Evolutionary conservation across 1,139 yeast species (phyloP).

Genomic region (Ogataea hybrid): DNA sequence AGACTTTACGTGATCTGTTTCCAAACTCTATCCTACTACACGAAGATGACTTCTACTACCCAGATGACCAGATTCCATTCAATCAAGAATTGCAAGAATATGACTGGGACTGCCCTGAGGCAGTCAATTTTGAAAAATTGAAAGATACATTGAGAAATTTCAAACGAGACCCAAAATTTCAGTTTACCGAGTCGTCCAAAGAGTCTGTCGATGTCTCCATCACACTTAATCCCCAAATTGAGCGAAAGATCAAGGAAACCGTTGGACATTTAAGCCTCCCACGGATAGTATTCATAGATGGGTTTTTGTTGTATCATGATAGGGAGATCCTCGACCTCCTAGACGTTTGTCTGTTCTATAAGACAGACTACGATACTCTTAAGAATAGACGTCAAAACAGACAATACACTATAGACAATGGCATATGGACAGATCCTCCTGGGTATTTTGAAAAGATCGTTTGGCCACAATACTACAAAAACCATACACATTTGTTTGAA

Average conservation of each 20-base stretch:
- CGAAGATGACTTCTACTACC: constrained; percentile 79
- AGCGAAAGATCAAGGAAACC: background rate
- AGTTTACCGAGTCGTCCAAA: constrained; percentile 13
- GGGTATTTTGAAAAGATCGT: constrained; percentile 81
- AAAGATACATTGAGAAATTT: constrained; percentile 46
- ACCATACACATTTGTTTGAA: constrained; percentile 62
- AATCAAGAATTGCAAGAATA: constrained; percentile 50
- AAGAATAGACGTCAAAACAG: constrained; percentile 69
- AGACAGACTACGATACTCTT: constrained; percentile 61
- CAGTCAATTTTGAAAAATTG: constrained; percentile 65
- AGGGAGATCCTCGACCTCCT: constrained; percentile 39
- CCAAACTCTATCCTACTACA: constrained; percentile 60
- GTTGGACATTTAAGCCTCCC: background rate
- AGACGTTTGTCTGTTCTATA: constrained; percentile 64
- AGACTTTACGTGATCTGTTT: constrained; percentile 41
- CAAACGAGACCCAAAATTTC: constrained; percentile 33
- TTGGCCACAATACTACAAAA: constrained; percentile 74
- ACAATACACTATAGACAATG: constrained; percentile 73
- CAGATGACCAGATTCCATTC: constrained; percentile 71
- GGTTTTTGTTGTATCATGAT: constrained; percentile 79
- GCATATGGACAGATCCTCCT: constrained; percentile 94
- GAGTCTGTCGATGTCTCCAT: constrained; percentile 15
- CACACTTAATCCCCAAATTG: constrained; percentile 6
- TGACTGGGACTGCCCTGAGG: constrained; percentile 93
- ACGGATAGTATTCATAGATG: constrained; percentile 68